Evolutionary conservation across 2,329 filamentous ascomycete genomes (phyloP), one percentile per base, ranked within the genome.

Genomic region (Gremmenia infestans): DNA sequence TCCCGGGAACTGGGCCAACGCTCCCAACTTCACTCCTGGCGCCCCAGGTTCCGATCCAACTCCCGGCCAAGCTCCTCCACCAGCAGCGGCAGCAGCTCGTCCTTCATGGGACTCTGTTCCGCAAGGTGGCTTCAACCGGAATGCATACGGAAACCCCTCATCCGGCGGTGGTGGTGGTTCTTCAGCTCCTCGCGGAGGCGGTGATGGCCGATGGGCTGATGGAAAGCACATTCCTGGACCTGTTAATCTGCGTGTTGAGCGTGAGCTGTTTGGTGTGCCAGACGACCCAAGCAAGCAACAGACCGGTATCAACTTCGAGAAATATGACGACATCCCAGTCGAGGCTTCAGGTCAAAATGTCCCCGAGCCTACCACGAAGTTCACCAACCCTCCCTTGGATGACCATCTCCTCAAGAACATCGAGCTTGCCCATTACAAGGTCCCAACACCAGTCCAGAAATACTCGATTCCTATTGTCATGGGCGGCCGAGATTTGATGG

Each of bases 391-490:
- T 64, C 94, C 94, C 69, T 82, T 99, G 65, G 94, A 99, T 71
- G 89, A 96, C 73, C 94, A 97, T 71, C 81, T 99, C 48, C 80
- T 97, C 70, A 79, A 78, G 75, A 99, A 97, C 83, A 97, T 99
- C 71, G 87, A 90, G 72, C 81, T 97, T 54, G 90, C 94, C 61
- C 89, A 88, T 70, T 99, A 99, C 84, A 92, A 93, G 75, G 87
- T 92, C 47, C 94, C 94, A 54, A 99, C 94, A 1, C 94, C 94
- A 25, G 94, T 99, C 52, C 94, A 99, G 78, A 99, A 99, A 76
- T 97, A 99, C 81, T 97, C 94, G 4, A 96, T 99, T 56, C 94
- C 94, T 65, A 99, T 99, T 70, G 94, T 99, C 72, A 96, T 96
- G 89, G 88, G 86, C 67, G 94, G 94, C 63, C 91, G 94, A 77